Evolutionary conservation across 352 stramenopile genomes (phyloP).

Genomic region (Globisporangium splendens): DNA sequence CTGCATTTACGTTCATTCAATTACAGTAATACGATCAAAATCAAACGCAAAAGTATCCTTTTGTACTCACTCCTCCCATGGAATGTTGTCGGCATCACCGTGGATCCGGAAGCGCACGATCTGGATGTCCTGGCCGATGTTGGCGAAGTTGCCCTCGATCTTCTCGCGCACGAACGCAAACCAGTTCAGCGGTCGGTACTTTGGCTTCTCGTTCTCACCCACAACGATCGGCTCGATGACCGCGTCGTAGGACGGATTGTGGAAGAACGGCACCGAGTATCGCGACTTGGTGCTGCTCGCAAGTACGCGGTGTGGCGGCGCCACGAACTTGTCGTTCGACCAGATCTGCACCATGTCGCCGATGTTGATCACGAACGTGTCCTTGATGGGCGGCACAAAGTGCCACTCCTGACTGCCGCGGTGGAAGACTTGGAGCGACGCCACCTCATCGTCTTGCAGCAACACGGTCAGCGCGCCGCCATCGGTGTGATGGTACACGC

Average conservation of each 20-base stretch:
- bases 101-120: slow-evolving; percentile 53
- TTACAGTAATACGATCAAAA: too few relatives aligned
- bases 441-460: slow-evolving; percentile 42
- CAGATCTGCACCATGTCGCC: slow-evolving; percentile 52
- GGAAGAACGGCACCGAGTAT: slow-evolving; percentile 43
- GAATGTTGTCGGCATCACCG: not conserved
- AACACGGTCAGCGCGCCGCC: slow-evolving; percentile 41
- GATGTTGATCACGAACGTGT: slow-evolving; percentile 58
- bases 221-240: slow-evolving; percentile 31
- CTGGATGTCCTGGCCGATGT: slow-evolving; percentile 80
- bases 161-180: slow-evolving; percentile 60
- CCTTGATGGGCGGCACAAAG: slow-evolving; percentile 29
- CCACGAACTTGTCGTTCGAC: slow-evolving; percentile 44
- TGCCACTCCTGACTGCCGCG: slow-evolving; percentile 29
- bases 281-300: slow-evolving; percentile 22
- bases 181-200: slow-evolving; percentile 60
- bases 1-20: too few relatives aligned
- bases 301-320: slow-evolving; percentile 45
- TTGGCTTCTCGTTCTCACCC: slow-evolving; percentile 8
- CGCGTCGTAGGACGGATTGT: slow-evolving; percentile 29
- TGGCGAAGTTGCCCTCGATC: slow-evolving; percentile 75
- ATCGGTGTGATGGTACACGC: slow-evolving; percentile 43
- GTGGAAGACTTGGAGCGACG: slow-evolving; percentile 45
- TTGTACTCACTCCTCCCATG: not conserved
- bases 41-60: too few relatives aligned